phyloP scores from a whole-genome alignment of 129 eudicot species.

The Ambrosia artemisiifolia region DNA sequence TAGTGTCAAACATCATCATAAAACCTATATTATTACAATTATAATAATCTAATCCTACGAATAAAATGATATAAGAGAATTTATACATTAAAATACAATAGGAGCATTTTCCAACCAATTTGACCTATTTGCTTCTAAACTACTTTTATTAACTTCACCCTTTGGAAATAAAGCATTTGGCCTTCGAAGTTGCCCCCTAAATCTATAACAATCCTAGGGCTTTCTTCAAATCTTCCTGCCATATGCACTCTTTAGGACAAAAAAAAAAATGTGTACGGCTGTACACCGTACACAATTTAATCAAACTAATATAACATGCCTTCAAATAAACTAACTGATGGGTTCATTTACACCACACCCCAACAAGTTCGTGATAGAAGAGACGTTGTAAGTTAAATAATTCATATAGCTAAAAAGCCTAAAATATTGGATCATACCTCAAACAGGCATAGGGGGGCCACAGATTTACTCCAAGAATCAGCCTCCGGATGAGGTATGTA shows the following conservation, averaged over 20 bases:
- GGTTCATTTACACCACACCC: slow-evolving; percentile 3
- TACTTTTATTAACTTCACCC: neutral
- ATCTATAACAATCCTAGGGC: neutral
- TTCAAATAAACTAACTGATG: slow-evolving; percentile 2
- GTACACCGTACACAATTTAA: neutral
- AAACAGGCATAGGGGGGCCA: slow-evolving; percentile 51
- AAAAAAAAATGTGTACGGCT: neutral
- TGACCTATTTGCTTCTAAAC: neutral
- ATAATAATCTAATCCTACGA: neutral
- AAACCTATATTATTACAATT: neutral
- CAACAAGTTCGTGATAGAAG: neutral
- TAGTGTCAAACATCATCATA: neutral
- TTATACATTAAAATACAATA: neutral
- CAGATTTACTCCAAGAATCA: slow-evolving; percentile 68
- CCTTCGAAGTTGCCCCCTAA: neutral
- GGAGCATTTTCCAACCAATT: neutral
- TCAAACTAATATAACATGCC: neutral
- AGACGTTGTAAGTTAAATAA: neutral
- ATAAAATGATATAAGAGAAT: neutral
- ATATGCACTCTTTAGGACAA: neutral
- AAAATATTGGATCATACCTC: slow-evolving; percentile 45
- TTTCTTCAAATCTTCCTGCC: neutral
- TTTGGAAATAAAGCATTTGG: neutral
- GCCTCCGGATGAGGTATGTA: slow-evolving; percentile 45
- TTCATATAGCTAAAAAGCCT: slow-evolving; percentile 6